These are phyloP conservation scores for Drechslerella dactyloides DNA, from an alignment of 2,329 filamentous ascomycete species.

Conservation along the genomic window DNA sequence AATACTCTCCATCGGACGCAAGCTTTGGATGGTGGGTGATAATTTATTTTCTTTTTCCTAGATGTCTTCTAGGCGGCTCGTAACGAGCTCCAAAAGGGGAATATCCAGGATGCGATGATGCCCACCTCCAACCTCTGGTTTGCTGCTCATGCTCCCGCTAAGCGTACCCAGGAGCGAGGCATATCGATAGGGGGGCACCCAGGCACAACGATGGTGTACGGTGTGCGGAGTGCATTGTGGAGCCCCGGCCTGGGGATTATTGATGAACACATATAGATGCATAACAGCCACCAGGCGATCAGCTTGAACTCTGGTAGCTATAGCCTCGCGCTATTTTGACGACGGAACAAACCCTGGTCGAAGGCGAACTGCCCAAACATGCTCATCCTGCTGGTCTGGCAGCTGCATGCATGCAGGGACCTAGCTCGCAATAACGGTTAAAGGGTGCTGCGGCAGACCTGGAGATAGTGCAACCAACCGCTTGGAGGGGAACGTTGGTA, in stretches of 20 bases:
- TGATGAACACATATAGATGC: constrained; percentile 24
- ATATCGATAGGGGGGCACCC: constrained; percentile 6
- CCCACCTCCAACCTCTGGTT: constrained; percentile 4
- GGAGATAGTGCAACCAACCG: constrained; percentile 34
- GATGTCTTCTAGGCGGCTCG: constrained; percentile 9
- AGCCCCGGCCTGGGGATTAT: constrained; percentile 42
- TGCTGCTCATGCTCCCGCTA: constrained; percentile 3
- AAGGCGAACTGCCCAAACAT: not conserved
- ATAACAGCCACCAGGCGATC: constrained; percentile 33
- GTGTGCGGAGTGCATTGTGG: constrained; percentile 28
- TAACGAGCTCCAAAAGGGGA: constrained; percentile 24
- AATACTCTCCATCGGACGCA: too few species aligned
- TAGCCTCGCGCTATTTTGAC: constrained; percentile 21
- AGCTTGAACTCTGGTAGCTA: constrained; percentile 1
- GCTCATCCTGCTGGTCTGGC: constrained; percentile 17
- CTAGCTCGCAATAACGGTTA: constrained; percentile 49
- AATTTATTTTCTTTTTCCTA: not conserved
- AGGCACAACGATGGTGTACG: constrained; percentile 1
- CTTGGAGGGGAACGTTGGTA: constrained; percentile 10
- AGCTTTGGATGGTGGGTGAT: not conserved
- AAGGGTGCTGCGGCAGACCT: constrained; percentile 26
- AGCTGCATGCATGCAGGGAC: constrained; percentile 50
- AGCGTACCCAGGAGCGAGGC: not conserved
- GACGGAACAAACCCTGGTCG: constrained; percentile 42
- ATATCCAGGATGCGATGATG: constrained; percentile 8